Evolutionary conservation across 1,139 yeast genomes (phyloP), one percentile per base, ranked within the genome.

Genomic region (Blastobotrys elegans): DNA sequence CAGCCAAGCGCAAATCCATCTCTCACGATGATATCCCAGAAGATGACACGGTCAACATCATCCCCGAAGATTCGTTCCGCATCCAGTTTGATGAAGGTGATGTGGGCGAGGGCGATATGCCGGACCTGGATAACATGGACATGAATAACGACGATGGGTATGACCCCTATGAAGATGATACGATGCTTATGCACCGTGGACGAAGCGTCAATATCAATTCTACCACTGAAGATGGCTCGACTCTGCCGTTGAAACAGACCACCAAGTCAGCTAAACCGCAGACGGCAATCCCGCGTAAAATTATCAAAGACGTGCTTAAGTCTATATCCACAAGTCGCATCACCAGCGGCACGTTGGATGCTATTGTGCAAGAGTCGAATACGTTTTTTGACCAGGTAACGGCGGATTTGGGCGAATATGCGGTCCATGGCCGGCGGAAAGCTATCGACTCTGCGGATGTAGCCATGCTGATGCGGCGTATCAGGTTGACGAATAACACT

Each of bases 391-490:
- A 52, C 18, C 66, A 61, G 47, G 52, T 51, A 1, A 47, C 59
- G 10, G 49, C 43, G 3, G 68, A 63, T 47, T 46, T 65, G 18
- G 50, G 53, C 2, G 61, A 62, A 2, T 65, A 62, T 46, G 58
- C 69, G 0, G 49, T 48, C 10, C 68, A 64, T 44, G 60, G 64
- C 16, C 54, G 54, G 22, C 54, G 68, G 16, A 59, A 57, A 41
- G 56, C 57, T 1, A 51, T 65, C 11, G 66, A 64, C 24, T 51
- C 56, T 2, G 42, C 56, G 10, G 69, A 65, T 47, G 66, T 59
- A 3, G 38, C 56, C 34, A 54, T 55, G 35, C 51, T 65, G 22
- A 46, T 65, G 55, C 50, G 52, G 30, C 53, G 67, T 18, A 65
- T 60, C 43, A 46, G 60, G 6, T 48, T 57, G 7, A 45, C 53